Evolutionary conservation across 2,329 filamentous ascomycete species (phyloP), one percentile per base, ranked within the genome.

Genomic region (Pyrenophora graminea): DNA sequence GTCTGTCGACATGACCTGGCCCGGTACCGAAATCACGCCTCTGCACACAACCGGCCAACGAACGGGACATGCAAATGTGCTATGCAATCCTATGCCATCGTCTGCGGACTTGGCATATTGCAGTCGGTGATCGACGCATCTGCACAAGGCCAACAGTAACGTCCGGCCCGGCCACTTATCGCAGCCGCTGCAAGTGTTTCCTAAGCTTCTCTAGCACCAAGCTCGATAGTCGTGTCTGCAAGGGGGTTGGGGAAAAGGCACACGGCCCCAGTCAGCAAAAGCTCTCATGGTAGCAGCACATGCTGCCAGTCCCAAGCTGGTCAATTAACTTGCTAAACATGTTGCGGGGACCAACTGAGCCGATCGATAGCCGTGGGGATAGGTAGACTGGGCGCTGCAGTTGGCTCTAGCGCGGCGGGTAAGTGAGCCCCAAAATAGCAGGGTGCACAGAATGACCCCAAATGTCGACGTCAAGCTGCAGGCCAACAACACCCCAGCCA

Each of bases 391-490:
- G 50, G 51, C 46, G 45, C 61, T 52, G 52, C 44, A 51, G 38
- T 39, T 63, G 62, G 60, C 49, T 52, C 34, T 52, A 61, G 63
- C 58, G 49, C 62, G 68, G 70, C 70, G 70, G 70, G 63, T 73
- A 73, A 65, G 63, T 58, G 59, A 53, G 56, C 61, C 64, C 70
- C 72, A 73, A 73, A 73, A 74, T 74, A 74, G 70, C 62, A 62
- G 56, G 43, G 55, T 55, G 51, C 54, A 63, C 53, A 56, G 44
- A 71, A 71, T 68, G 62, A 58, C 66, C 69, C 68, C 64, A 68
- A 71, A 72, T 68, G 60, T 64, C 60, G 54, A 60, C 55, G 57
- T 63, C 57, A 50, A 53, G 53, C 56, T 66, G 64, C 66, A 70
- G 56, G 46, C 48, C 58, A 52, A 52, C 46, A 50, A 53, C 48